phyloP scores from a whole-genome alignment of 2,329 filamentous ascomycete species.

The Calonectria pseudoreteaudii region DNA sequence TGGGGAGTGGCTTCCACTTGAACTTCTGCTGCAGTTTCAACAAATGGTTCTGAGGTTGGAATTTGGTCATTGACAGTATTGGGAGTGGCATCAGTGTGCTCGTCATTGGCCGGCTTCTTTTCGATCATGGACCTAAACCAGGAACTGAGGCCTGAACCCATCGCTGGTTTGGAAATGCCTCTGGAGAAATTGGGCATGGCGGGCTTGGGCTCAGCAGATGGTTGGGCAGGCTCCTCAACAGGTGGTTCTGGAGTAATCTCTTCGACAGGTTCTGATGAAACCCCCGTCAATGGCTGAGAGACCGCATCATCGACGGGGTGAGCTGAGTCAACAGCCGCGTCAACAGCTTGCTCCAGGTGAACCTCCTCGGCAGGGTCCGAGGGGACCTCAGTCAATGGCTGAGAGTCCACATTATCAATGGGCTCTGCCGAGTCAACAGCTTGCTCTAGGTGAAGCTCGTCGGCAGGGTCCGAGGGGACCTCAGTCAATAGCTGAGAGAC shows the following conservation, averaged over 20 bases:
- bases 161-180: not conserved
- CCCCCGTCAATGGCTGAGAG: too few relatives aligned
- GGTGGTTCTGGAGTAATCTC: not conserved
- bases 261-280: not conserved
- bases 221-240: not conserved
- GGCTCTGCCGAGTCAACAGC: too few relatives aligned
- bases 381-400: too few relatives aligned
- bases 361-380: too few relatives aligned
- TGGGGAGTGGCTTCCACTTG: not conserved
- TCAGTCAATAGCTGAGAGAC: too few relatives aligned
- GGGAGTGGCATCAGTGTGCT: not conserved
- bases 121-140: not conserved
- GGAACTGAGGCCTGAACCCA: not conserved
- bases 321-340: not conserved
- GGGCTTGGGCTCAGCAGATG: not conserved
- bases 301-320: not conserved
- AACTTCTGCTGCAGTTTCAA: not conserved
- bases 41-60: not conserved
- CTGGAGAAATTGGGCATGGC: not conserved
- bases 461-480: not conserved
- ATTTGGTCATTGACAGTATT: not conserved
- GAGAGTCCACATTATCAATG: too few relatives aligned
- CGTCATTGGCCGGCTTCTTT: constrained; percentile 20
- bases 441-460: not conserved
- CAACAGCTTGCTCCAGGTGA: not conserved